Evolutionary conservation across 2,329 filamentous ascomycete genomes (phyloP).

Genomic region (Balansia obtecta): DNA sequence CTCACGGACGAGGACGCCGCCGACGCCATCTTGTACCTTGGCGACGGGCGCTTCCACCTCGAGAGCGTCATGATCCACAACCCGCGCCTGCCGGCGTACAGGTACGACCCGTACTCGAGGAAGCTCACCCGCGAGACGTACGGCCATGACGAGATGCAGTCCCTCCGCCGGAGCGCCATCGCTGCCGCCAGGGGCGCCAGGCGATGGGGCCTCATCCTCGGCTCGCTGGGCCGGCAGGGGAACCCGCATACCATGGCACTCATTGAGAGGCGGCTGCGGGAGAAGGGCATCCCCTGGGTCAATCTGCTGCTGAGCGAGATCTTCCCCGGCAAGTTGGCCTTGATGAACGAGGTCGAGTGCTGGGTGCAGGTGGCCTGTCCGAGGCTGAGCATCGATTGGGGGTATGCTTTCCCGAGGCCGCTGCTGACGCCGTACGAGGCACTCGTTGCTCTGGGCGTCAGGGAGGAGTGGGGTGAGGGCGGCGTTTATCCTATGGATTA

Average conservation of each 20-base stretch:
- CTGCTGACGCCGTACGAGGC: conserved; percentile 92
- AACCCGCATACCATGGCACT: conserved; percentile 86
- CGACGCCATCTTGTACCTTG: conserved; percentile 77
- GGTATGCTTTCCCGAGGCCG: conserved; percentile 84
- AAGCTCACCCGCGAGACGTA: conserved; percentile 87
- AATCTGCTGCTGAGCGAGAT: conserved; percentile 88
- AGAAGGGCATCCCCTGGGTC: conserved; percentile 65
- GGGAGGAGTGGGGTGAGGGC: conserved; percentile 53
- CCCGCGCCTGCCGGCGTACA: conserved; percentile 76
- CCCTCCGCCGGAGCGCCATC: conserved; percentile 67
- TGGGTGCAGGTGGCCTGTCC: conserved; percentile 99
- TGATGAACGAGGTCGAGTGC: conserved; percentile 89
- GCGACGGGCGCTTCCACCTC: conserved; percentile 88
- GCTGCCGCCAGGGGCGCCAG: conserved; percentile 58
- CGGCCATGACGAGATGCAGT: conserved; percentile 82
- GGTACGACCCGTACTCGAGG: conserved; percentile 92
- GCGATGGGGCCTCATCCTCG: conserved; percentile 93
- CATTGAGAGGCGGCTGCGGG: conserved; percentile 66
- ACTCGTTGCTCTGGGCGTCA: conserved; percentile 71
- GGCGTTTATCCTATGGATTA: conserved; percentile 92
- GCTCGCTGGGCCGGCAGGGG: conserved; percentile 82
- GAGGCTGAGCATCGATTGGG: conserved; percentile 96
- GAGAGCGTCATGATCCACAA: conserved; percentile 99
- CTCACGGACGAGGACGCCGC: conserved; percentile 46
- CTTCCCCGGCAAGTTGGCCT: conserved; percentile 85